phyloP scores from a whole-genome alignment of 208 protist species.

The Leishmania aethiopica region DNA sequence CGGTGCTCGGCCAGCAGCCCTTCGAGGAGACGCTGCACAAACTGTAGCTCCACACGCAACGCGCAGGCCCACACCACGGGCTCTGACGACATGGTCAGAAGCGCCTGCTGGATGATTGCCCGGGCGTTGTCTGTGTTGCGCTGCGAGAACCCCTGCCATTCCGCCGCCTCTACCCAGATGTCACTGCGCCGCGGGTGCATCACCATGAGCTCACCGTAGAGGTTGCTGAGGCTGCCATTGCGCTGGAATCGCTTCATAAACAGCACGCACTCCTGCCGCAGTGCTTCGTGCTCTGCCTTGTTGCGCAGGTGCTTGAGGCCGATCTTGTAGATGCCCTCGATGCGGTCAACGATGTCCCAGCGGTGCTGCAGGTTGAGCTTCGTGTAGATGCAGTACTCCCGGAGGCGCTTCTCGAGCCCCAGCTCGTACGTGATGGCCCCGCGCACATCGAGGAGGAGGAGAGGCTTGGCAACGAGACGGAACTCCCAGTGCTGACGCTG shows the following conservation, averaged over 20 bases:
- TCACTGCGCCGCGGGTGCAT: slow-evolving; percentile 61
- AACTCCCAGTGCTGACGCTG: slow-evolving; percentile 87
- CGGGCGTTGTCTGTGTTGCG: slow-evolving; percentile 79
- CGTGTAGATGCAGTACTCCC: slow-evolving; percentile 61
- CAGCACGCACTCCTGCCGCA: slow-evolving; percentile 58
- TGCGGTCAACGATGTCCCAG: slow-evolving; percentile 79
- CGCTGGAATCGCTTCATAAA: slow-evolving; percentile 75
- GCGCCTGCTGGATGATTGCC: slow-evolving; percentile 76
- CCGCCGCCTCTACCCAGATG: slow-evolving; percentile 81
- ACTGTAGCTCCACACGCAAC: slow-evolving; percentile 75
- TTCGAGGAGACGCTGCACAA: slow-evolving; percentile 55
- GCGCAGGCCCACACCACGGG: slow-evolving; percentile 71
- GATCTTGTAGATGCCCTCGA: slow-evolving; percentile 85
- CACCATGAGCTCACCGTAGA: slow-evolving; percentile 80
- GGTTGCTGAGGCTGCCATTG: slow-evolving; percentile 56
- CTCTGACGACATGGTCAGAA: slow-evolving; percentile 61
- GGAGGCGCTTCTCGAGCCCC: slow-evolving; percentile 66
- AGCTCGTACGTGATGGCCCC: slow-evolving; percentile 79
- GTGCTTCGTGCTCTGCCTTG: slow-evolving; percentile 47
- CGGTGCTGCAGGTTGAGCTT: slow-evolving; percentile 81
- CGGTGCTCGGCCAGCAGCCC: slow-evolving; percentile 47
- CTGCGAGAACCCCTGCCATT: slow-evolving; percentile 62
- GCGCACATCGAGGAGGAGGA: slow-evolving; percentile 85
- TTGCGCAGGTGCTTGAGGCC: slow-evolving; percentile 75
- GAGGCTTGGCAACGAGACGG: slow-evolving; percentile 83